Base-by-base conservation (phyloP, 768 basidiomycete species). In the Ramaria sp. region DNA sequence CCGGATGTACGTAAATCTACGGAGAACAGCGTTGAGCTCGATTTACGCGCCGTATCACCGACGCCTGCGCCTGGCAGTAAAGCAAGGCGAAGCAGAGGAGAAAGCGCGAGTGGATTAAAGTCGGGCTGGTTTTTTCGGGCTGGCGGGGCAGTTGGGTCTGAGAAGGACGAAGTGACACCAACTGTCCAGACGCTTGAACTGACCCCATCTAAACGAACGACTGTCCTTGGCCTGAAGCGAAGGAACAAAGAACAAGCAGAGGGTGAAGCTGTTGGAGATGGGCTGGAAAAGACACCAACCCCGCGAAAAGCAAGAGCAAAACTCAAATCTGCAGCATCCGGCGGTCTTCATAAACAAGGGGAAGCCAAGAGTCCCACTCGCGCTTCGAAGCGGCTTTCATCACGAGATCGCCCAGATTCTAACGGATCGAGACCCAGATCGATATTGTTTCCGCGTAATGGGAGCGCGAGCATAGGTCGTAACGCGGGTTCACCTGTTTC, bases 181-280 rank as follows among this genome's bases (percentile, higher is more conserved):
- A 66, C 60, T 24, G 25, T 24, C 13, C 41, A 66, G 34, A 58
- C 64, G 0, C 68, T 65, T 32, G 64, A 65, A 0, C 60, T 66
- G 9, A 66, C 67, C 0, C 64, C 63, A 5, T 62, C 62, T 7
- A 60, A 60, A 9, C 69, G 69, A 28, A 67, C 67, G 18, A 25
- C 49, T 50, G 37, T 2, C 22, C 38, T 25, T 5, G 48, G 48
- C 3, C n/a, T 37, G 48, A 30, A 16, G 32, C 28, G n/a, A 45
- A 38, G 32, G 54, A 38, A 6, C 24, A 52, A 57, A 13, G 41
- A 55, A 22, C 9, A 3, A 10, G 25, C 22, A 18, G 52, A 24
- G 10, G 52, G 9, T 56, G 18, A 22, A 5, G 53, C 28, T 5
- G 25, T 9, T 7, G 25, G 6, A 18, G 37, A 41, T 3, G 22